Percentiles rank a stretch among this genome's conserved stretches.
Evolutionary conservation across 306 rosid species (phyloP).

Genomic region (Quercus suber): DNA sequence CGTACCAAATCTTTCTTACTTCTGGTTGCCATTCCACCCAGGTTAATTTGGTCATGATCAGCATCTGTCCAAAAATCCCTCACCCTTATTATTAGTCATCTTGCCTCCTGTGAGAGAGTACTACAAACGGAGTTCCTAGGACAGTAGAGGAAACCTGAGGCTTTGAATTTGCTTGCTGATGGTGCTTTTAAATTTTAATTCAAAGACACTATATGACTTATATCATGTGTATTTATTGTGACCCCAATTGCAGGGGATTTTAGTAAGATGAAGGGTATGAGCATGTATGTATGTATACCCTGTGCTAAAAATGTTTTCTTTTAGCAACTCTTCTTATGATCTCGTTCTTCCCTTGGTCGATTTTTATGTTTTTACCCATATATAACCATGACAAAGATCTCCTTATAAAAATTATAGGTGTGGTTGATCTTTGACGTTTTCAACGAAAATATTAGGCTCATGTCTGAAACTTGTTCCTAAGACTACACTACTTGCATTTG

Average conservation of each 20-base stretch:
- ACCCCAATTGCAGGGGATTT: constrained; percentile 6
- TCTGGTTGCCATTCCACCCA: constrained; percentile 5
- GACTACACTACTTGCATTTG: no score
- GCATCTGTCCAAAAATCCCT: not conserved
- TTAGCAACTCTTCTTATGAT: not conserved
- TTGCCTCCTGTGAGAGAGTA: constrained; percentile 37
- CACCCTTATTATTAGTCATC: constrained; percentile 26
- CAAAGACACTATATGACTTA: constrained; percentile 21
- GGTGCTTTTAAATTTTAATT: constrained; percentile 42
- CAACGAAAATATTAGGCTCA: no score
- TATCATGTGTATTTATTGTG: constrained; percentile 37
- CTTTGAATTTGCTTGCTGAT: constrained; percentile 26
- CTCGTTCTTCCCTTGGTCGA: not conserved
- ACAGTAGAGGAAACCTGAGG: constrained; percentile 27
- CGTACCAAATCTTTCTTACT: constrained; percentile 2
- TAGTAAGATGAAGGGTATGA: constrained; percentile 3
- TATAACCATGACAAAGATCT: not conserved
- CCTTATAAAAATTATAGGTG: not conserved
- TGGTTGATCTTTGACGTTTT: not conserved
- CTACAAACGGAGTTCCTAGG: constrained; percentile 39
- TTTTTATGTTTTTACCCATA: not conserved
- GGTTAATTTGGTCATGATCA: constrained; percentile 9
- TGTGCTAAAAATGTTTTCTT: not conserved
- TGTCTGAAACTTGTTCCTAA: no score
- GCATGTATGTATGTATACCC: not conserved